Conservation (phyloP, 2,329 filamentous ascomycete species). For the Cladosporium sp. region DNA sequence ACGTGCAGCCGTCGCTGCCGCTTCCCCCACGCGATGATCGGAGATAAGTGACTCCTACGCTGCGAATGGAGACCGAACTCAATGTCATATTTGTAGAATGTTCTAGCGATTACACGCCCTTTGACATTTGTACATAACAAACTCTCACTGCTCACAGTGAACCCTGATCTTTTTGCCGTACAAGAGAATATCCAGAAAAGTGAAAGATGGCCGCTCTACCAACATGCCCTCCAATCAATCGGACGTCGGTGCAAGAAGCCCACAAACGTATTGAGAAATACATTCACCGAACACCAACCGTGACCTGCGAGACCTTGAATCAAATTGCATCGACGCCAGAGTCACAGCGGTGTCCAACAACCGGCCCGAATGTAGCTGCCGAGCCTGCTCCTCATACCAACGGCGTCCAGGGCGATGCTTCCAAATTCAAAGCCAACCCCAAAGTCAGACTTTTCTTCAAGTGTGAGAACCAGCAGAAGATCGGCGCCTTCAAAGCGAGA, state of each 20-base stretch:
- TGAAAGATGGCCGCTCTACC: conserved; percentile 39
- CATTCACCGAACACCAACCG: conserved; percentile 76
- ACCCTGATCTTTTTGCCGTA: too few species aligned
- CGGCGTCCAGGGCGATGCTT: not conserved
- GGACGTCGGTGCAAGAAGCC: conserved; percentile 64
- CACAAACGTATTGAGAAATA: conserved; percentile 65
- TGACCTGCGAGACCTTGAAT: conserved; percentile 72
- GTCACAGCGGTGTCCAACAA: conserved; percentile 20
- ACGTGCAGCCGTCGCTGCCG: not conserved
- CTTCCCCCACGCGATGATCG: not conserved
- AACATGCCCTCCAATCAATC: conserved; percentile 58
- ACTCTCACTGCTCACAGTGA: too few species aligned
- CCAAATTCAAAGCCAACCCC: conserved; percentile 48
- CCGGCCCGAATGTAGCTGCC: conserved; percentile 2
- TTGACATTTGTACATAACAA: too few species aligned
- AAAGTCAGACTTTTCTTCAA: conserved; percentile 78
- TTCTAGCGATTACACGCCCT: not conserved
- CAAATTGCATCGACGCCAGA: conserved; percentile 67
- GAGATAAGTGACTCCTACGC: conserved; percentile 4
- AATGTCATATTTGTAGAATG: not conserved
- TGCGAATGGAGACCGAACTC: not conserved
- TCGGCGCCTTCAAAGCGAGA: conserved; percentile 87
- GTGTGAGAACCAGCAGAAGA: conserved; percentile 82
- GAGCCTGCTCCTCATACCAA: conserved; percentile 10
- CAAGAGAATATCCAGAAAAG: too few species aligned